Evolutionary conservation across 345 rosid genomes (phyloP).

Genomic region (Citrus cavaleriei): DNA sequence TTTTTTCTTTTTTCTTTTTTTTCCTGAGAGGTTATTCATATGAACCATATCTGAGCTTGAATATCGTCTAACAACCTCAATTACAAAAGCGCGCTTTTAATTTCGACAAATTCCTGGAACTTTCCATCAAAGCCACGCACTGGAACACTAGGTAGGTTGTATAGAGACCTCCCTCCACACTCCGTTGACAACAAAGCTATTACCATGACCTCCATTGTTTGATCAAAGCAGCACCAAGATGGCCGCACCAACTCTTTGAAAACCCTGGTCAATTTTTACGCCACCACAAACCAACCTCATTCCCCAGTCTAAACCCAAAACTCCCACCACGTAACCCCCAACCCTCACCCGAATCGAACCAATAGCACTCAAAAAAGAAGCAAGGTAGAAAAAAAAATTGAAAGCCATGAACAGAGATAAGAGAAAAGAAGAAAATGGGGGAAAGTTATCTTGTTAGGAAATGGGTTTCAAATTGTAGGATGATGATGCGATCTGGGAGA

Average conservation of each 20-base stretch:
- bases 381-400: no score
- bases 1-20: no score
- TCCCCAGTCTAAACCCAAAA: conserved; percentile 48
- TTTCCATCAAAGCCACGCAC: not conserved
- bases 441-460: no score
- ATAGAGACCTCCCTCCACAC: conserved; percentile 95
- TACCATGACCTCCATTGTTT: conserved; percentile 52
- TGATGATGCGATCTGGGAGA: no score
- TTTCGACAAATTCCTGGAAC: not conserved
- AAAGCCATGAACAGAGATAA: no score
- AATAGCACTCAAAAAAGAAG: no score
- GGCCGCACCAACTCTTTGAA: conserved; percentile 94
- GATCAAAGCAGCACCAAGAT: conserved; percentile 78
- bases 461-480: no score
- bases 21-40: no score
- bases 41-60: not conserved
- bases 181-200: conserved; percentile 72
- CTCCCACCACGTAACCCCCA: not conserved
- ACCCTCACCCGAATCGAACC: conserved; percentile 34
- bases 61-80: not conserved
- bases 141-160: conserved; percentile 78
- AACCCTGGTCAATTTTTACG: conserved; percentile 49
- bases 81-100: not conserved
- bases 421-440: no score
- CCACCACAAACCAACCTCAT: conserved; percentile 68